Percentiles rank a stretch among this genome's conserved stretches.
These are phyloP conservation scores for Astrothelium macrocarpum DNA, from an alignment of 495 filamentous ascomycete genomes.

Conservation along the genomic window DNA sequence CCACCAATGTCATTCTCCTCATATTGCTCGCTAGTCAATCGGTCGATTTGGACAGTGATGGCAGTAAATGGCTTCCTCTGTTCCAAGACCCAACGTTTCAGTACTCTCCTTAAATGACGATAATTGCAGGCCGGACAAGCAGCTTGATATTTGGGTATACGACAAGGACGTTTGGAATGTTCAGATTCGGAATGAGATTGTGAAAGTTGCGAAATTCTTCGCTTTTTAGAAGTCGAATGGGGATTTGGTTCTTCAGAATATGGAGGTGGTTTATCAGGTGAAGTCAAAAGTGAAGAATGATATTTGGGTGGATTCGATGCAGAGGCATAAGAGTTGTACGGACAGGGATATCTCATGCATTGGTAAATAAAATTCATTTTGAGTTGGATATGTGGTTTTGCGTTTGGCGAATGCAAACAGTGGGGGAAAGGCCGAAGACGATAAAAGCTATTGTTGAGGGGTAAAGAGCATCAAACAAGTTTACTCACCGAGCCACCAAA, in stretches of 20 bases:
- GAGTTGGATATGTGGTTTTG: not conserved
- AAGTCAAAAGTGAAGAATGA: not conserved
- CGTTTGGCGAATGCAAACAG: not conserved
- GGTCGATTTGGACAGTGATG: slow-evolving; percentile 88
- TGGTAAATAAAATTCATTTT: not conserved
- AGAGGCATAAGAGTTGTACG: not conserved
- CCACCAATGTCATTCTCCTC: slow-evolving; percentile 86
- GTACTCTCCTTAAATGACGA: not conserved
- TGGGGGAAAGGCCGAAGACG: not conserved
- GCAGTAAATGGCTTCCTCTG: slow-evolving; percentile 93
- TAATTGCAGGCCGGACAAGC: slow-evolving; percentile 7
- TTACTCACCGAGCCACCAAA: slow-evolving; percentile 2
- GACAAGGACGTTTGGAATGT: slow-evolving; percentile 4
- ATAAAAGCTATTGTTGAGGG: not conserved
- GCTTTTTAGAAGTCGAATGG: not conserved
- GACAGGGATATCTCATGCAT: not conserved
- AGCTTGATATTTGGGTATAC: not conserved
- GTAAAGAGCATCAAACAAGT: not conserved
- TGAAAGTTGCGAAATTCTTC: not conserved
- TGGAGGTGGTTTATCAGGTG: not conserved
- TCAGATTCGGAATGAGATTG: not conserved
- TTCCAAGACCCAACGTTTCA: slow-evolving; percentile 10
- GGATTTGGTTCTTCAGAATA: not conserved
- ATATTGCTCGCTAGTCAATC: slow-evolving; percentile 78
- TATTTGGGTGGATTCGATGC: not conserved